Percentiles rank a stretch among this genome's conserved stretches.
Conservation (phyloP, 1,284 basidiomycete genomes). For the Cryptococcus sp. region DNA sequence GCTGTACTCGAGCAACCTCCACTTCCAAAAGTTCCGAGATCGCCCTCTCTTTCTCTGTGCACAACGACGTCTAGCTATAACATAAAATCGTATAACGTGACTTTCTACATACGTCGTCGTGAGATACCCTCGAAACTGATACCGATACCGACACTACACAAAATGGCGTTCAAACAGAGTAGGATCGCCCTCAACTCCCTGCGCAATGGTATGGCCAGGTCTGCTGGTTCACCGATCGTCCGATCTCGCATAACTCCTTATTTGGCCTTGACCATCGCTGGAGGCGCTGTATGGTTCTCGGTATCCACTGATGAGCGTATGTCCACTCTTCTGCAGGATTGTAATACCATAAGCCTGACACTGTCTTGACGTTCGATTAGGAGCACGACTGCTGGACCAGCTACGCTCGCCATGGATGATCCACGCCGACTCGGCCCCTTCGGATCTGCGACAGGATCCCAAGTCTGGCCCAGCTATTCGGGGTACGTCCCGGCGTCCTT, state of each 20-base stretch:
- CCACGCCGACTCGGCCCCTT: constrained; percentile 13
- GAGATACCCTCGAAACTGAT: neutral
- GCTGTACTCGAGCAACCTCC: neutral
- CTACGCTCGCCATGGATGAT: constrained; percentile 3
- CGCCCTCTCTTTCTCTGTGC: too few species aligned
- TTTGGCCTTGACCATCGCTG: neutral
- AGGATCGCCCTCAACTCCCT: neutral
- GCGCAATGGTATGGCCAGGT: neutral
- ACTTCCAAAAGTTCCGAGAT: too few species aligned
- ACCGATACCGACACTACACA: neutral
- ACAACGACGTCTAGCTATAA: too few species aligned
- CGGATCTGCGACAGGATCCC: constrained; percentile 15
- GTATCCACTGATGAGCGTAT: neutral
- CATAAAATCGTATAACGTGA: neutral
- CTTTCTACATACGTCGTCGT: neutral
- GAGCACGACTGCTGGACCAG: neutral
- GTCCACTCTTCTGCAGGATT: too few species aligned
- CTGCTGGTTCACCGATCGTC: neutral
- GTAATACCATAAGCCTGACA: too few species aligned
- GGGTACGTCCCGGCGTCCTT: constrained; percentile 2
- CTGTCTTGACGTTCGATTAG: neutral
- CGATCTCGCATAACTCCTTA: neutral
- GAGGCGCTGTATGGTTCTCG: neutral
- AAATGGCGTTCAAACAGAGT: neutral
- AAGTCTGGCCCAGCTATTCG: constrained; percentile 12